Percentiles rank a stretch among this genome's conserved stretches.
Conservation (phyloP, 768 basidiomycete species). For the Lyophyllum atratum region DNA sequence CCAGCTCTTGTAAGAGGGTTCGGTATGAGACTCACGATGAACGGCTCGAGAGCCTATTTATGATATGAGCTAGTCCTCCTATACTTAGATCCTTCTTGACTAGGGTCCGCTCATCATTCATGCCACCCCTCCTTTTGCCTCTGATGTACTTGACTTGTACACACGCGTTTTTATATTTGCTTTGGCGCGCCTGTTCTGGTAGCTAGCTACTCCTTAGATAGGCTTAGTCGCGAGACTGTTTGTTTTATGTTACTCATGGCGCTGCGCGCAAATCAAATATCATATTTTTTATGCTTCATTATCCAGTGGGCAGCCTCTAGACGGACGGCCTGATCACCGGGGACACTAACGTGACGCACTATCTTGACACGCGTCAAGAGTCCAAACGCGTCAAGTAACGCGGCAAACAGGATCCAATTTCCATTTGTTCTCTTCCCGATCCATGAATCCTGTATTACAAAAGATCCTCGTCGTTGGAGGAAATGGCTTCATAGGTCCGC, state of each 20-base stretch:
- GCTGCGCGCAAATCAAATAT: constrained; percentile 2
- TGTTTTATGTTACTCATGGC: constrained; percentile 4
- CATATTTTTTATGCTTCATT: neutral
- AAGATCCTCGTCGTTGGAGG: constrained; percentile 96
- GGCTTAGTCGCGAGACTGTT: neutral
- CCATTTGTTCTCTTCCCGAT: neutral
- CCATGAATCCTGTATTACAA: constrained; percentile 39
- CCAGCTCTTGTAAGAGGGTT: constrained; percentile 4
- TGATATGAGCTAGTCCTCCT: constrained; percentile 18
- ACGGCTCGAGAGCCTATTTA: constrained; percentile 17
- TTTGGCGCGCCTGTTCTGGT: constrained; percentile 1
- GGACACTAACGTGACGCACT: neutral
- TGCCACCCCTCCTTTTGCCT: constrained; percentile 1
- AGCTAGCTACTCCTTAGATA: constrained; percentile 4
- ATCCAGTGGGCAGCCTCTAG: no score
- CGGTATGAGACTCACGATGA: constrained; percentile 9
- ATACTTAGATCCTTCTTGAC: constrained; percentile 15
- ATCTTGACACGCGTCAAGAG: no score
- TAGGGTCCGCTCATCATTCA: constrained; percentile 18
- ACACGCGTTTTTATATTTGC: neutral
- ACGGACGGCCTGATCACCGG: no score
- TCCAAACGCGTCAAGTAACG: neutral
- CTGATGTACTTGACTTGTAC: neutral
- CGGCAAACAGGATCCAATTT: neutral
- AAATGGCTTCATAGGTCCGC: constrained; percentile 90